These are phyloP conservation scores for Colletotrichum chlorophyti DNA, from an alignment of 2,329 filamentous ascomycete genomes.

Conservation along the genomic window DNA sequence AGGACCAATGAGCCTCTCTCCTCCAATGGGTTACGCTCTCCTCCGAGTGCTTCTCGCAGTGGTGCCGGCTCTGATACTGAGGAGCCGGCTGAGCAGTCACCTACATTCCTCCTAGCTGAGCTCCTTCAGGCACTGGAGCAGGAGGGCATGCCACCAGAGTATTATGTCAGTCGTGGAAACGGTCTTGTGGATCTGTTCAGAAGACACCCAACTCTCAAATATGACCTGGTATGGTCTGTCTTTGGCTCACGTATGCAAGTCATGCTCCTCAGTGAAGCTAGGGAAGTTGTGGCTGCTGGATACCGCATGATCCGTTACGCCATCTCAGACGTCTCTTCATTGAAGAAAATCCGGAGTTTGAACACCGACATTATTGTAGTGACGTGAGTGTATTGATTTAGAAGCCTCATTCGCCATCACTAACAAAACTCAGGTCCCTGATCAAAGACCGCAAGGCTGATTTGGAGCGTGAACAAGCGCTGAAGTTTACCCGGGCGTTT, in stretches of 20 bases:
- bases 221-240: constrained; percentile 94
- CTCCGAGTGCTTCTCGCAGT: constrained; percentile 61
- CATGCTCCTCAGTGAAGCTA: constrained; percentile 93
- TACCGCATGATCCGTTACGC: constrained; percentile 94
- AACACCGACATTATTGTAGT: constrained; percentile 95
- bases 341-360: constrained; percentile 84
- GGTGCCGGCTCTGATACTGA: constrained; percentile 69
- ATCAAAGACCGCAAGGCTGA: constrained; percentile 97
- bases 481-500: constrained; percentile 96
- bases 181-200: constrained; percentile 96
- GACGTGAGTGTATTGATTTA: constrained; percentile 60
- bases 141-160: constrained; percentile 88
- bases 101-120: constrained; percentile 89
- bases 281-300: constrained; percentile 93
- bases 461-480: constrained; percentile 92
- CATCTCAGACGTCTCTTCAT: constrained; percentile 87
- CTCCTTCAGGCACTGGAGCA: constrained; percentile 88
- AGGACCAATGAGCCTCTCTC: constrained; percentile 55
- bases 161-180: constrained; percentile 93
- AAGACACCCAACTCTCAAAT: constrained; percentile 89
- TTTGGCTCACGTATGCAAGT: constrained; percentile 94
- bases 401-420: no score
- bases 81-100: constrained; percentile 75
- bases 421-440: constrained; percentile 64
- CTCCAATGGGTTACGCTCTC: constrained; percentile 60